A percentile compares a stretch with the other conserved stretches of the same genome.
These are phyloP conservation scores for Dichotomopilus funicola DNA, from an alignment of 2,329 filamentous ascomycete species.

Conservation along the genomic window DNA sequence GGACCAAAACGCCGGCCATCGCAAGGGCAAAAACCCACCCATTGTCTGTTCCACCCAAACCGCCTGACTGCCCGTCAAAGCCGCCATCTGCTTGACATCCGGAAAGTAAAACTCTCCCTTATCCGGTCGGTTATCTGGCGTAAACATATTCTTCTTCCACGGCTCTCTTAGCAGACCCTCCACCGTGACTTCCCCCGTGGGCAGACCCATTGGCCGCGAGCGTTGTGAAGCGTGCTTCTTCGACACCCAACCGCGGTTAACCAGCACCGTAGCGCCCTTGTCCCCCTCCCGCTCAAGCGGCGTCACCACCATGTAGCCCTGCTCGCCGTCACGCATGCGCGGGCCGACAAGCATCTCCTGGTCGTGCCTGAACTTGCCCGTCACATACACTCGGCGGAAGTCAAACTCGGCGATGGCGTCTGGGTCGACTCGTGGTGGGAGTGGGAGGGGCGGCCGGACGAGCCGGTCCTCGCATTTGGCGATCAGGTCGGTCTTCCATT, in stretches of 20 bases:
- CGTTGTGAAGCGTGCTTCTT: slow-evolving; percentile 64
- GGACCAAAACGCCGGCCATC: slow-evolving; percentile 18
- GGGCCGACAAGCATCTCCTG: slow-evolving; percentile 95
- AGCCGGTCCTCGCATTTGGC: slow-evolving; percentile 89
- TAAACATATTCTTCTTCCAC: slow-evolving; percentile 98
- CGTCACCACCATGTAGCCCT: slow-evolving; percentile 88
- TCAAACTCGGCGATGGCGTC: slow-evolving; percentile 83
- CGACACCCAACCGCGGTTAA: slow-evolving; percentile 88
- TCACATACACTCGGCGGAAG: slow-evolving; percentile 74
- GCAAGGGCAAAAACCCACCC: slow-evolving; percentile 46
- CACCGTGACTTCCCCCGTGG: slow-evolving; percentile 64
- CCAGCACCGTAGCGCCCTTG: slow-evolving; percentile 61
- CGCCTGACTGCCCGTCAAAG: slow-evolving; percentile 70
- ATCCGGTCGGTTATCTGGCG: slow-evolving; percentile 79
- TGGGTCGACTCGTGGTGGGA: slow-evolving; percentile 78
- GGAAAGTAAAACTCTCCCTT: slow-evolving; percentile 90
- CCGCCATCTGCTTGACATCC: slow-evolving; percentile 87
- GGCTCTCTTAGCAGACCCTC: slow-evolving; percentile 82
- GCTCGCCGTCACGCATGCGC: slow-evolving; percentile 77
- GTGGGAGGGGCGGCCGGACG: slow-evolving; percentile 73
- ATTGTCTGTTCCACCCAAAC: slow-evolving; percentile 97
- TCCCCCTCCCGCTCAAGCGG: slow-evolving; percentile 68
- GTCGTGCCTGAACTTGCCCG: slow-evolving; percentile 73
- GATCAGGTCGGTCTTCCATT: slow-evolving; percentile 90
- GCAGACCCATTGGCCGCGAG: slow-evolving; percentile 57